These are phyloP conservation scores for Tritrichomonas foetus DNA, from an alignment of 208 protist species.

Conservation along the genomic window DNA sequence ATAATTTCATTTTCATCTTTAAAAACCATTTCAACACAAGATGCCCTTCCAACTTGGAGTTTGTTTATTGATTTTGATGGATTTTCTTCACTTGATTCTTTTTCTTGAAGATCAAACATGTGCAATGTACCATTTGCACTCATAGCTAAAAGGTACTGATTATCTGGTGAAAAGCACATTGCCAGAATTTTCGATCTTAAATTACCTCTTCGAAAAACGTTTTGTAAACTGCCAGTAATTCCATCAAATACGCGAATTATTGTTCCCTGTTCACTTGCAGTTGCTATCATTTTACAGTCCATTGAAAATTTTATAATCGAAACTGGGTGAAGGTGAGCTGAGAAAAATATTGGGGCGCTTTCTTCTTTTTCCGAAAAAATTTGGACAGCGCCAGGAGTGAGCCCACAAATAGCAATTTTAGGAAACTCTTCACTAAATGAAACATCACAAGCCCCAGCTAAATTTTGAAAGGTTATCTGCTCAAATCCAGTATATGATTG, in stretches of 20 bases:
- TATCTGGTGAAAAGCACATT: background rate
- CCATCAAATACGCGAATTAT: constrained; percentile 6
- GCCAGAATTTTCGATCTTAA: background rate
- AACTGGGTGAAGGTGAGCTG: background rate
- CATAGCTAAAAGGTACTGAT: background rate
- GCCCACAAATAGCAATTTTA: background rate
- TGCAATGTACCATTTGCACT: background rate
- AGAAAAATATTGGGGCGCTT: background rate
- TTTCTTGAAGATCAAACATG: background rate
- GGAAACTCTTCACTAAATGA: background rate
- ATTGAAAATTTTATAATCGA: background rate
- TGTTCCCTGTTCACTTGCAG: background rate
- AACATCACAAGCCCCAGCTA: background rate
- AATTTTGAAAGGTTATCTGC: background rate
- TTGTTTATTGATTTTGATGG: too few relatives aligned
- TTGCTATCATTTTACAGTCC: background rate
- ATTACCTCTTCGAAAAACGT: background rate
- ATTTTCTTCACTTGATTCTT: too few relatives aligned
- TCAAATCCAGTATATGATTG: background rate
- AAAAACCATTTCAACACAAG: too few relatives aligned
- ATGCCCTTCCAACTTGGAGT: too few relatives aligned
- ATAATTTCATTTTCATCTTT: too few relatives aligned
- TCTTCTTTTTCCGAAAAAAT: background rate
- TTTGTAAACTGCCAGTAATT: background rate
- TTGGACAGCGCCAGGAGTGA: background rate